Evolutionary conservation across 176 grass and related monocot species (phyloP).

Genomic region (Aechmea fasciata): DNA sequence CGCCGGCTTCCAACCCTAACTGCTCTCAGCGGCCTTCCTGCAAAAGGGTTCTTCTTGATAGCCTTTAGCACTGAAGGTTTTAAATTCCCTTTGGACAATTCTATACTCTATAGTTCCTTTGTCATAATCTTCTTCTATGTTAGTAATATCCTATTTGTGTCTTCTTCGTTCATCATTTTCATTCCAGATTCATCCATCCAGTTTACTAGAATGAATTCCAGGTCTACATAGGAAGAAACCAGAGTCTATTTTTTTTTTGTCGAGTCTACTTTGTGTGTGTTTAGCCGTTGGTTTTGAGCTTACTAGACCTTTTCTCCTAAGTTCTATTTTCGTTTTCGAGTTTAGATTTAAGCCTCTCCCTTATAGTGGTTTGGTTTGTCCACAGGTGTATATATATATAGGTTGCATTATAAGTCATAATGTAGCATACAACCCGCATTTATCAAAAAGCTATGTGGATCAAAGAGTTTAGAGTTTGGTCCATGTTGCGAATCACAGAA

Average conservation of each 20-base stretch:
- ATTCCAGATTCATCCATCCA: not conserved
- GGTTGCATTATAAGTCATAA: conserved; percentile 24
- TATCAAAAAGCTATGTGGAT: conserved; percentile 21
- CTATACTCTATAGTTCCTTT: conserved; percentile 9
- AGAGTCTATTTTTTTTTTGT: not conserved
- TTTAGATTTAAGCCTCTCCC: conserved; percentile 6
- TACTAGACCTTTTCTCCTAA: not conserved
- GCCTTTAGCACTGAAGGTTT: conserved; percentile 28
- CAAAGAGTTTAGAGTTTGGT: conserved; percentile 34
- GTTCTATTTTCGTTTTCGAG: conserved; percentile 14
- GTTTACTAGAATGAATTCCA: no score
- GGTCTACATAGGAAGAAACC: not conserved
- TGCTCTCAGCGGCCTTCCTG: conserved; percentile 69
- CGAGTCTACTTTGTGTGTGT: not conserved
- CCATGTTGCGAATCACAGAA: conserved; percentile 45
- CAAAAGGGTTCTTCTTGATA: conserved; percentile 95
- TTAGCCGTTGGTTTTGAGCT: not conserved
- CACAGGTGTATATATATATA: conserved; percentile 56
- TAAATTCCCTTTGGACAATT: not conserved
- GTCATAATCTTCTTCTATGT: conserved; percentile 5
- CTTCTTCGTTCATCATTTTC: not conserved
- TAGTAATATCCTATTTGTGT: conserved; percentile 13
- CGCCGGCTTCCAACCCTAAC: conserved; percentile 38
- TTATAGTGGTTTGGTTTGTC: conserved; percentile 17
- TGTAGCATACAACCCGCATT: conserved; percentile 38